Evolutionary conservation across 305 asterid genomes (phyloP), one percentile per base, ranked within the genome.

Genomic region (Fraxinus dipetala): DNA sequence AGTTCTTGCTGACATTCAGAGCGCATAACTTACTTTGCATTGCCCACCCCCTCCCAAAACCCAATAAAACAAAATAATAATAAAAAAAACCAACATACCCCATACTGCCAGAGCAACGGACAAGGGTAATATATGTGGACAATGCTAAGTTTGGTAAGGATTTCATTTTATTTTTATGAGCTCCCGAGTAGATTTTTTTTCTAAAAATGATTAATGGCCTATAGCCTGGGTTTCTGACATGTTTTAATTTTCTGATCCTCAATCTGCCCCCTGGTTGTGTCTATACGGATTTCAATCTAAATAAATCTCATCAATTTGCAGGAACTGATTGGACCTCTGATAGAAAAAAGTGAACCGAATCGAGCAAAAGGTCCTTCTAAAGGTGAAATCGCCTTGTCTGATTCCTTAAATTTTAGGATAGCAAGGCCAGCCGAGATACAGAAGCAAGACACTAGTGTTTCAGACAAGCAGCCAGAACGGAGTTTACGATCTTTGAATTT

Each of bases 261-360:
- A 28, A 8, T 54, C 79, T 28, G 40, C 11, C 83, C 75, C 34
- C 26, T 79, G 35, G 77, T 18, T 28, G 81, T 76, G 70, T 56
- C 81, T 30, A 76, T 36, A 4, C 43, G 13, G 59, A 81, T 69
- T 67, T 35, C 72, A 51, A 56, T 43, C 43, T 43, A 13, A 67
- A 74, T 54, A 59, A 70, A 79, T 65, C 35, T 73, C 80, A 77
- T 77, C 76, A 76, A 79, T 81, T 80, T 87, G 88, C 94, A 94
- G 98, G 98, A 94, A 91, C 84, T 84, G 84, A 92, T 93, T 81
- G 88, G 85, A 86, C 86, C 84, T 65, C 45, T 74, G 11, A 75
- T 79, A 34, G 84, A 84, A 79, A 87, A 86, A 85, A 83, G 69
- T 79, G 91, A 84, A 80, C 88, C 81, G 43, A 84, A 84, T 67